These are phyloP conservation scores for Catunica adiposa DNA, from an alignment of 2,329 filamentous ascomycete genomes.

Conservation along the genomic window DNA sequence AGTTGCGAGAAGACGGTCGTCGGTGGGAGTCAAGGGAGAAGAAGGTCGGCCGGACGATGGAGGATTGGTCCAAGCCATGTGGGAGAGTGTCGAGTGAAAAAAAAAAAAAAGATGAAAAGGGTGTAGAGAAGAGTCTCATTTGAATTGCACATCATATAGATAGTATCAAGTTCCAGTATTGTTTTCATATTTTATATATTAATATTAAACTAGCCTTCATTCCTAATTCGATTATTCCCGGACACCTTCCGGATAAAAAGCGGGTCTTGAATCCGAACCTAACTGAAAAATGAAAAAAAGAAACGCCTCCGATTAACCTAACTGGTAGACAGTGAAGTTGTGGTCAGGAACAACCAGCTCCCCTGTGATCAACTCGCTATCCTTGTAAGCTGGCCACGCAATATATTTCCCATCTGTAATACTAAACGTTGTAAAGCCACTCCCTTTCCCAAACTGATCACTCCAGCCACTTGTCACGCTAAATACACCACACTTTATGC, in stretches of 20 bases:
- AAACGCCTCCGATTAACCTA: background rate
- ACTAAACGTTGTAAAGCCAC: slow-evolving; percentile 38
- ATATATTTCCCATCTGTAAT: slow-evolving; percentile 33
- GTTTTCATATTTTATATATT: too few relatives aligned
- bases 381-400: slow-evolving; percentile 36
- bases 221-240: too few relatives aligned
- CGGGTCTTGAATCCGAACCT: background rate
- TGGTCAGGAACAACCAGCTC: slow-evolving; percentile 5
- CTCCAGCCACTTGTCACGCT: slow-evolving; percentile 38
- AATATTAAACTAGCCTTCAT: too few relatives aligned
- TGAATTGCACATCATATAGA: too few relatives aligned
- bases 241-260: too few relatives aligned
- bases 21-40: background rate
- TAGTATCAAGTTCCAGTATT: too few relatives aligned
- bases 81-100: background rate
- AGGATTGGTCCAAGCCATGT: slow-evolving; percentile 4
- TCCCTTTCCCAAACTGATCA: slow-evolving; percentile 34
- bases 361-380: slow-evolving; percentile 27
- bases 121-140: background rate
- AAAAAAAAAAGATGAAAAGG: background rate
- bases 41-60: background rate
- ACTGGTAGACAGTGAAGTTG: background rate
- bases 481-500: slow-evolving; percentile 30
- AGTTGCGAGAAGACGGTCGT: background rate
- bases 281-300: background rate